A percentile compares a stretch with the other conserved stretches of the same genome.
These are phyloP conservation scores for Erodium maritimum DNA, from an alignment of 345 rosid species.

Conservation along the genomic window DNA sequence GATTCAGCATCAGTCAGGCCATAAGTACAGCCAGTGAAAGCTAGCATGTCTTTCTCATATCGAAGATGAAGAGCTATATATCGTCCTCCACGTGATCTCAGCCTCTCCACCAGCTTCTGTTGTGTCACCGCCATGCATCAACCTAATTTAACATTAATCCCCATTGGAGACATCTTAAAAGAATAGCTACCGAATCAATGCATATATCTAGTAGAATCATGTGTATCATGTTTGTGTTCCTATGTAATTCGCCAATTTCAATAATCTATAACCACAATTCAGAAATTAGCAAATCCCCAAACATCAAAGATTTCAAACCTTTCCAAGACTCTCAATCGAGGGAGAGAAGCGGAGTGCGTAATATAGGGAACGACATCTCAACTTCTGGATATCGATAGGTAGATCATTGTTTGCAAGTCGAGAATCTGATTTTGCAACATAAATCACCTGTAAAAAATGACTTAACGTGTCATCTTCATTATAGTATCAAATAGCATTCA, in stretches of 20 bases:
- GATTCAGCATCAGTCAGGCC: slow-evolving; percentile 76
- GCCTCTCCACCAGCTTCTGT: slow-evolving; percentile 96
- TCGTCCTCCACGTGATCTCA: slow-evolving; percentile 57
- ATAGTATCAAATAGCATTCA: neutral
- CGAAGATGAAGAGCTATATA: slow-evolving; percentile 88
- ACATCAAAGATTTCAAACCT: slow-evolving; percentile 39
- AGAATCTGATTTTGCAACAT: slow-evolving; percentile 86
- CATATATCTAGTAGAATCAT: slow-evolving; percentile 9
- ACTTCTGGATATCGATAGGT: slow-evolving; percentile 70
- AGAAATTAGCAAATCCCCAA: neutral
- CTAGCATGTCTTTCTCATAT: slow-evolving; percentile 93
- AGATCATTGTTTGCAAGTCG: slow-evolving; percentile 85
- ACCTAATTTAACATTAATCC: slow-evolving; percentile 86
- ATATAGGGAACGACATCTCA: slow-evolving; percentile 89
- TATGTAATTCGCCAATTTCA: neutral
- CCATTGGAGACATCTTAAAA: slow-evolving; percentile 81
- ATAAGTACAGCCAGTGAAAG: slow-evolving; percentile 88
- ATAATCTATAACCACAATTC: neutral
- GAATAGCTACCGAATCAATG: slow-evolving; percentile 31
- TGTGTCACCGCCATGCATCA: slow-evolving; percentile 78
- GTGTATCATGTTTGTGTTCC: slow-evolving; percentile 1
- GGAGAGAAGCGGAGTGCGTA: slow-evolving; percentile 66
- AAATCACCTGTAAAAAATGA: slow-evolving; percentile 52
- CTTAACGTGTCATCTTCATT: slow-evolving; percentile 3
- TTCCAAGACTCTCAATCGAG: slow-evolving; percentile 63